Evolutionary conservation across 2,329 filamentous ascomycete species (phyloP).

Genomic region (Beauveria pseudobassiana): DNA sequence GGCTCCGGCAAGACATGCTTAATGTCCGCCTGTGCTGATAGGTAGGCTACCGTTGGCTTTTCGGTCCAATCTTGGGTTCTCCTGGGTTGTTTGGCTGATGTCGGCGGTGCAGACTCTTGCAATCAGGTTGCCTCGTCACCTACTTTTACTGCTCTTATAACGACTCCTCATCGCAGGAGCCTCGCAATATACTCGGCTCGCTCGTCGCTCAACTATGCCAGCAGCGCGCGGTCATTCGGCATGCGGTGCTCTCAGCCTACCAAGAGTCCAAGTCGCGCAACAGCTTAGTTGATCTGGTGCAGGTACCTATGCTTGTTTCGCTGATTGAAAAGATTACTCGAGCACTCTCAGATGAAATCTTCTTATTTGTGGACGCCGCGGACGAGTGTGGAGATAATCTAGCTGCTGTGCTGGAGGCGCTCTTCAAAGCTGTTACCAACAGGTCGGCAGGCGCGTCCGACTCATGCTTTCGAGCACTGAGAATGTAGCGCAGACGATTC

Average conservation of each 20-base stretch:
- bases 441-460: neutral
- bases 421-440: neutral
- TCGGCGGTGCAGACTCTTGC: neutral
- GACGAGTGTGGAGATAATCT: neutral
- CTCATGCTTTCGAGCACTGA: neutral
- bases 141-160: conserved; percentile 11
- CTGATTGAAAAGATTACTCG: neutral
- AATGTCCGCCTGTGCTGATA: conserved; percentile 3
- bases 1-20: conserved; percentile 10
- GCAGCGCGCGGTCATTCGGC: neutral
- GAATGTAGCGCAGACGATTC: neutral
- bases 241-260: neutral
- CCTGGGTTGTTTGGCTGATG: neutral
- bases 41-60: neutral
- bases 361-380: neutral
- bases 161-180: conserved; percentile 2
- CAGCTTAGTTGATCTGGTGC: neutral
- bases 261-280: neutral
- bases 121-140: neutral
- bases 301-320: neutral
- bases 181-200: conserved; percentile 3
- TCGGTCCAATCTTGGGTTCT: neutral
- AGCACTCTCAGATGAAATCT: neutral
- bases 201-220: neutral
- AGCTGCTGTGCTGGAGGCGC: neutral